Conservation (phyloP, 1,284 basidiomycete species). For the Tremellales sp. region DNA sequence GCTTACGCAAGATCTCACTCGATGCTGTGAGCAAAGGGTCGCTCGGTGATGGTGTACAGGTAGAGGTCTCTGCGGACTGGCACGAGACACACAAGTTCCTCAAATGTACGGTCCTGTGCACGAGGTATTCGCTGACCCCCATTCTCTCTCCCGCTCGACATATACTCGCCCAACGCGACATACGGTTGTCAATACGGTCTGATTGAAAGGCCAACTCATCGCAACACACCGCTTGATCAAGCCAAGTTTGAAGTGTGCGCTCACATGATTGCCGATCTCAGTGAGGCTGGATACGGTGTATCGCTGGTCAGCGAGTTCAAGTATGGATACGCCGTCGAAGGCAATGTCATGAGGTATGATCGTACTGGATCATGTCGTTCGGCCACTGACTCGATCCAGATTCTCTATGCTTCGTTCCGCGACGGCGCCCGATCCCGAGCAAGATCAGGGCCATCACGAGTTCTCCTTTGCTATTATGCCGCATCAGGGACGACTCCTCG, state of each 20-base stretch:
- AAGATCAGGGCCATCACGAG: slow-evolving; percentile 56
- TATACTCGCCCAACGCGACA: slow-evolving; percentile 73
- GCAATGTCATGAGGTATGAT: slow-evolving; percentile 19
- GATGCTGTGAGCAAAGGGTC: slow-evolving; percentile 1
- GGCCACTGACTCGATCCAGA: slow-evolving; percentile 36
- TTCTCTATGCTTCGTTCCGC: slow-evolving; percentile 81
- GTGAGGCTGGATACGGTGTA: slow-evolving; percentile 75
- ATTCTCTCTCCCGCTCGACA: slow-evolving; percentile 50
- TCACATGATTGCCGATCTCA: slow-evolving; percentile 59
- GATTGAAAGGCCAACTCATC: slow-evolving; percentile 82
- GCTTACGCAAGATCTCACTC: slow-evolving; percentile 57
- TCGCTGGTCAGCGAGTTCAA: slow-evolving; percentile 86
- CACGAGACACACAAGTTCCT: slow-evolving; percentile 27
- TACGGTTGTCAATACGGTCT: slow-evolving; percentile 93
- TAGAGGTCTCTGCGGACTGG: slow-evolving; percentile 11
- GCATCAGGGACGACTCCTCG: slow-evolving; percentile 73
- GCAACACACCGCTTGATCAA: slow-evolving; percentile 74
- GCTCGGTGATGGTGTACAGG: slow-evolving; percentile 2
- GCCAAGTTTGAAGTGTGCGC: slow-evolving; percentile 66
- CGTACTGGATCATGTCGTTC: neutral
- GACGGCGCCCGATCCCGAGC: slow-evolving; percentile 69
- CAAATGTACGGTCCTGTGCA: slow-evolving; percentile 6
- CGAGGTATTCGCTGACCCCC: slow-evolving; percentile 23
- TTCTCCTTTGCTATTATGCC: slow-evolving; percentile 84
- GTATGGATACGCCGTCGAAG: slow-evolving; percentile 54